phyloP scores from a whole-genome alignment of 2,329 filamentous ascomycete species.

The Diaporthe citri region DNA sequence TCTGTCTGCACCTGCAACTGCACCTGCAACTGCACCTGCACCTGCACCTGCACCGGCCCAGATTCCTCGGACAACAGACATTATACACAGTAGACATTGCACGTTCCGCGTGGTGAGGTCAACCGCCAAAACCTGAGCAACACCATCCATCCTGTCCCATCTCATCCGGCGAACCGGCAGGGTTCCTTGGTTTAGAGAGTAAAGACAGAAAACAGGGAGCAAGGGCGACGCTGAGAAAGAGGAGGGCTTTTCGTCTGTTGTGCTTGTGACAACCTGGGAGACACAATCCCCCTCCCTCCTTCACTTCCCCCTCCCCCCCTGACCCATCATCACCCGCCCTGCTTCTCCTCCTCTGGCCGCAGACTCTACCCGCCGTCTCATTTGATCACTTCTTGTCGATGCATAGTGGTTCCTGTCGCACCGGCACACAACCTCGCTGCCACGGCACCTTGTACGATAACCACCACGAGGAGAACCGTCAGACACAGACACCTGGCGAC shows the following conservation, averaged over 20 bases:
- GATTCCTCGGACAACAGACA: background rate
- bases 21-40: background rate
- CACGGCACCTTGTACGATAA: constrained; percentile 11
- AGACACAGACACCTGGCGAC: constrained; percentile 13
- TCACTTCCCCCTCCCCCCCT: background rate
- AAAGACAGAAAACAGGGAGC: background rate
- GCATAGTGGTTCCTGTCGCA: constrained; percentile 4
- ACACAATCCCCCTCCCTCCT: background rate
- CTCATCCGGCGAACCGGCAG: constrained; percentile 1
- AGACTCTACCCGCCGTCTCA: constrained; percentile 11
- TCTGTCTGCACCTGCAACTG: background rate
- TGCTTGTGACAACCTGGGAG: constrained; percentile 8
- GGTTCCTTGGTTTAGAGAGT: constrained; percentile 1
- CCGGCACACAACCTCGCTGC: constrained; percentile 3
- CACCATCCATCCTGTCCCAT: background rate
- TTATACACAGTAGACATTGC: background rate
- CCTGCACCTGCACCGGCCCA: background rate
- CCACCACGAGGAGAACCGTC: constrained; percentile 12
- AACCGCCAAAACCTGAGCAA: background rate
- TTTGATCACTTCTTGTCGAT: constrained; percentile 5
- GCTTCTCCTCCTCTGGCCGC: constrained; percentile 1
- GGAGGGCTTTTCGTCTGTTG: background rate
- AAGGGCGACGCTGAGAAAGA: background rate
- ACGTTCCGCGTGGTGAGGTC: background rate
- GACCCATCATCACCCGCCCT: constrained; percentile 13